Evolutionary conservation across 2,329 filamentous ascomycete genomes (phyloP).

Genomic region (Aspergillus sojae): DNA sequence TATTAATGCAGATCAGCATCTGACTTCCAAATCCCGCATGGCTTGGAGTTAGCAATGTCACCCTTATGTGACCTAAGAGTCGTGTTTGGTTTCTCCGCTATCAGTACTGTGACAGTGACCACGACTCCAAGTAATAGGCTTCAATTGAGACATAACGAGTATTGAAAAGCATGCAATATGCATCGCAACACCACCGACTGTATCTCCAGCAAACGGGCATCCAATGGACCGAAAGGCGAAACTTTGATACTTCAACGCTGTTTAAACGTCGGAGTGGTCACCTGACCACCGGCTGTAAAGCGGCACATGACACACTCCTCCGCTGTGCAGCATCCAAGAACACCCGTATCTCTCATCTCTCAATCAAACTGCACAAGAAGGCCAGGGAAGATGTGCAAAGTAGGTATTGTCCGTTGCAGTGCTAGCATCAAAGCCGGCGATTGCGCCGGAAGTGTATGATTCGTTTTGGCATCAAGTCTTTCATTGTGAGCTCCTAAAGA

Average conservation of each 20-base stretch:
- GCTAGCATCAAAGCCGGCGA: not conserved
- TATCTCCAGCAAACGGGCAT: not conserved
- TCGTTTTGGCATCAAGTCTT: constrained; percentile 9
- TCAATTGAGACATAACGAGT: not conserved
- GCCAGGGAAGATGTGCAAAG: not conserved
- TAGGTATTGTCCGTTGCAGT: not conserved
- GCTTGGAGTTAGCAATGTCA: not conserved
- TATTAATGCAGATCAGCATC: not conserved
- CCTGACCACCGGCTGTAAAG: not conserved
- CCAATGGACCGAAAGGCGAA: too few relatives aligned
- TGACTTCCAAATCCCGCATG: not conserved
- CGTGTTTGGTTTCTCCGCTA: not conserved
- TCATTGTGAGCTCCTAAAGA: constrained; percentile 30
- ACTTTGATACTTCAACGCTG: not conserved
- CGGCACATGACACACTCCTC: not conserved
- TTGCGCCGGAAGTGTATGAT: not conserved
- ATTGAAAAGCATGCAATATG: not conserved
- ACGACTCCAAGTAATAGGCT: not conserved
- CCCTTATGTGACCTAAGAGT: not conserved
- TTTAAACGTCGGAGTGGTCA: not conserved
- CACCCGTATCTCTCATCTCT: not conserved
- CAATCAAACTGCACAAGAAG: not conserved
- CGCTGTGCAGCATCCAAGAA: not conserved
- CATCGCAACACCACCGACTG: not conserved
- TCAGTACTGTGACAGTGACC: not conserved